Conservation (phyloP, 805 yeast genomes). For the Babjeviella inositovora region DNA sequence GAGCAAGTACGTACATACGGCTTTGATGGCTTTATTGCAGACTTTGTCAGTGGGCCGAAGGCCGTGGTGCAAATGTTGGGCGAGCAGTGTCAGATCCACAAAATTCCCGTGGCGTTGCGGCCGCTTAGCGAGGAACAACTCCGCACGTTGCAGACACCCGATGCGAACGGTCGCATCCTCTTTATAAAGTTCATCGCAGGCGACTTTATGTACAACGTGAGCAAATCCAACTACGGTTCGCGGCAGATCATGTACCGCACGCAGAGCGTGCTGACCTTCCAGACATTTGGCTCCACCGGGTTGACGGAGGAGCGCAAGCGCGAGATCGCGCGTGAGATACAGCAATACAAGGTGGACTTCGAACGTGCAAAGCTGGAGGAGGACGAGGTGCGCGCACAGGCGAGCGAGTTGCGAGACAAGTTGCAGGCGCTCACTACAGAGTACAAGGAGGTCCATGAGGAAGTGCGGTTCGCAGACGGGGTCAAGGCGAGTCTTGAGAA, state of each 20-base stretch:
- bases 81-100: conserved; percentile 26
- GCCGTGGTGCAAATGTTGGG: conserved; percentile 62
- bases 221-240: conserved; percentile 48
- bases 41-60: conserved; percentile 57
- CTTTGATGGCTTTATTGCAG: conserved; percentile 68
- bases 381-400: no score
- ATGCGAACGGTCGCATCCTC: conserved; percentile 19
- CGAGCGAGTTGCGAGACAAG: no score
- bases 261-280: conserved; percentile 14
- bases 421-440: conserved; percentile 4
- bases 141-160: conserved; percentile 15
- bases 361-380: conserved; percentile 17
- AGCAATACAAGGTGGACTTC: conserved; percentile 8
- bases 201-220: conserved; percentile 29
- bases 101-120: conserved; percentile 46
- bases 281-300: conserved; percentile 14
- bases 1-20: conserved; percentile 31
- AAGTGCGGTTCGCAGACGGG: conserved; percentile 3
- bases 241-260: conserved; percentile 30
- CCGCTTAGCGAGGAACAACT: conserved; percentile 23
- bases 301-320: conserved; percentile 10
- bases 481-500: background rate
- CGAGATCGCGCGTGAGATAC: conserved; percentile 6
- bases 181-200: conserved; percentile 50
- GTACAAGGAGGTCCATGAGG: conserved; percentile 4